Evolutionary conservation across 345 rosid genomes (phyloP), one percentile per base, ranked within the genome.

Genomic region (Luvunga scandens): DNA sequence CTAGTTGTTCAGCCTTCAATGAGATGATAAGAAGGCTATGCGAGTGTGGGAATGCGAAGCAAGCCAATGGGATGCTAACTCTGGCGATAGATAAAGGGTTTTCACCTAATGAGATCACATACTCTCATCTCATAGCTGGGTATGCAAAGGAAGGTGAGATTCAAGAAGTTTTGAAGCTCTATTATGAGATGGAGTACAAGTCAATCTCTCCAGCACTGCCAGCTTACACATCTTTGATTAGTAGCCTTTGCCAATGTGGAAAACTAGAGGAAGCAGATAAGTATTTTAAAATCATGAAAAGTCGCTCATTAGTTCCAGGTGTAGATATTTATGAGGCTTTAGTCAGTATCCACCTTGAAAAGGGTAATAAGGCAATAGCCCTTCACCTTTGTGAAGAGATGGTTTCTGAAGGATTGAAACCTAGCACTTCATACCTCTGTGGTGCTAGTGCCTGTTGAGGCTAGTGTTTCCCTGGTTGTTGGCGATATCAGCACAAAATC

Each of bases 181-280:
- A 86, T 84, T 85, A 84, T 72, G 98, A 94, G 86, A 89, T 91
- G 92, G 90, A 87, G 80, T 84, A 84, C 63, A 82, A 82, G 48
- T 78, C 85, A 39, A 71, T 89, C 24, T 62, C 83, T 79, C 88
- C 90, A 1, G 84, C 90, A 79, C 76, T 83, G 16, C 12, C 28
- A 24, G 84, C 82, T 69, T 87, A 86, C 21, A 34, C 80, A n/a
- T 68, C 90, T 28, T 60, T 94, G 80, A 82, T 91, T 33, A 39
- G 53, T 19, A 81, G 90, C 78, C 84, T 91, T 22, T 88, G 91
- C 71, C 62, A 72, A 30, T 74, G 82, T 36, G 95, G 92, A 66
- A 89, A 81, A 73, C 66, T 81, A 48, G 86, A 79, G 14, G 87
- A 88, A 22, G 95, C 90, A 21, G 92, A 90, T 39, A 93, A 85